Base-by-base conservation (phyloP, 2,329 filamentous ascomycete species). In the Thielaviopsis ethacetica region DNA sequence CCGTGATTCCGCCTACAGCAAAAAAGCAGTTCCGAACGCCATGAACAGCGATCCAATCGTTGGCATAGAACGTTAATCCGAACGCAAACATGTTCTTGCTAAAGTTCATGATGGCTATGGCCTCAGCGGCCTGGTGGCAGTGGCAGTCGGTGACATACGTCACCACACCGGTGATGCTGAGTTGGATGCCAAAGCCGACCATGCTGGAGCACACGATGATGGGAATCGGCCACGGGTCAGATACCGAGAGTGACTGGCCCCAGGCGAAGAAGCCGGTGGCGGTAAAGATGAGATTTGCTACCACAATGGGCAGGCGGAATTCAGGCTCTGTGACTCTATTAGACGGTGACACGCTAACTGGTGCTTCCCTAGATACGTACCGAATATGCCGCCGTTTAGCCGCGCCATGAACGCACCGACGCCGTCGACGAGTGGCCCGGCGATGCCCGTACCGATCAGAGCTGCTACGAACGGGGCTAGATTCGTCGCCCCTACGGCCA, bases 131-230 rank as follows among this genome's bases (percentile, higher is more conserved):
- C 54, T 70, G 67, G 47, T 68, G 64, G 17, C 68, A 67, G 63
- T 72, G 70, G 59, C 70, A 71, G 64, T 72, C 71, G 44, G 68
- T 67, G 2, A 71, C 65, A 53, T 72, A 72, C 0, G 70, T 69
- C 2, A 71, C 67, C 1, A 71, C 67, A 5, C 68, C 67, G 0
- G 70, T 71, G 3, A 68, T 69, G 12, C 69, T 68, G 10, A 72
- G 67, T 62, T 71, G 70, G 5, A 71, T 68, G 22, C 70, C 70
- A 13, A 68, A 61, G 54, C 66, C 67, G 59, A 68, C 65, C 27
- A 67, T 56, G 1, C 66, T 66, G 59, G 71, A 64, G 62, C 70
- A 71, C 1, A 72, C 67, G 51, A 72, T 65, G 54, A 67, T 63
- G 6, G 67, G 65, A 12, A 68, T 53, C 13, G 66, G 63, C 66